These are phyloP conservation scores for Auricularia auricula-judae DNA, from an alignment of 768 basidiomycete genomes.

Conservation along the genomic window DNA sequence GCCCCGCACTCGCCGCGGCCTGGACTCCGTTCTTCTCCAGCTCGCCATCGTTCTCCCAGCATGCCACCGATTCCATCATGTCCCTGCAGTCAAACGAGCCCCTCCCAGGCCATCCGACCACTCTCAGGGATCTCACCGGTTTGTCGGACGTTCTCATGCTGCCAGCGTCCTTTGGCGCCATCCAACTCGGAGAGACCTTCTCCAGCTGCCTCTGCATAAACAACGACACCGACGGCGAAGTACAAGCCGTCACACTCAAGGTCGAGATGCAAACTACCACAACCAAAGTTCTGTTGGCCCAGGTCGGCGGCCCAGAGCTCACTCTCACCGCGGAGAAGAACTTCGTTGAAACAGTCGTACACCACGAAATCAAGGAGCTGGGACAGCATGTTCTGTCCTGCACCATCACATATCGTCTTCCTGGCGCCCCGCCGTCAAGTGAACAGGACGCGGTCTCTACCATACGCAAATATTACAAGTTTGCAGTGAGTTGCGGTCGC, in stretches of 20 bases:
- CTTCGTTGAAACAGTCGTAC: constrained; percentile 55
- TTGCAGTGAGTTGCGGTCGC: constrained; percentile 46
- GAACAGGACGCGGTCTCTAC: constrained; percentile 37
- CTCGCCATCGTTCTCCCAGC: constrained; percentile 69
- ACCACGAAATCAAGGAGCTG: constrained; percentile 89
- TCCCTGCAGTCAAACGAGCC: constrained; percentile 67
- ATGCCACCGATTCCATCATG: constrained; percentile 64
- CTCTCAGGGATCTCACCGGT: constrained; percentile 70
- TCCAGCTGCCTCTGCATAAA: constrained; percentile 72
- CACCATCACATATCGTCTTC: constrained; percentile 71
- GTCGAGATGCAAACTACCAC: constrained; percentile 82
- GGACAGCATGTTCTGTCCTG: constrained; percentile 86
- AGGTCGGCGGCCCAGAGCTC: constrained; percentile 45
- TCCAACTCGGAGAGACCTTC: constrained; percentile 86
- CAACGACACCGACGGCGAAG: constrained; percentile 55
- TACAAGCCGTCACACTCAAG: constrained; percentile 53
- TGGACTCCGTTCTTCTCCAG: constrained; percentile 87
- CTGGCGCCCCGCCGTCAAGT: constrained; percentile 34
- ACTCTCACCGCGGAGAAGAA: constrained; percentile 40
- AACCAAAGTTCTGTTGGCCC: constrained; percentile 49
- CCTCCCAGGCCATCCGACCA: constrained; percentile 68
- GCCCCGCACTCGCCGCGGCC: constrained; percentile 60
- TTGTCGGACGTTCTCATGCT: constrained; percentile 70
- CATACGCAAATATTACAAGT: constrained; percentile 87
- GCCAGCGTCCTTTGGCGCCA: constrained; percentile 73